These are phyloP conservation scores for Ophiosphaerella narmari DNA, from an alignment of 2,329 filamentous ascomycete genomes.

Conservation along the genomic window DNA sequence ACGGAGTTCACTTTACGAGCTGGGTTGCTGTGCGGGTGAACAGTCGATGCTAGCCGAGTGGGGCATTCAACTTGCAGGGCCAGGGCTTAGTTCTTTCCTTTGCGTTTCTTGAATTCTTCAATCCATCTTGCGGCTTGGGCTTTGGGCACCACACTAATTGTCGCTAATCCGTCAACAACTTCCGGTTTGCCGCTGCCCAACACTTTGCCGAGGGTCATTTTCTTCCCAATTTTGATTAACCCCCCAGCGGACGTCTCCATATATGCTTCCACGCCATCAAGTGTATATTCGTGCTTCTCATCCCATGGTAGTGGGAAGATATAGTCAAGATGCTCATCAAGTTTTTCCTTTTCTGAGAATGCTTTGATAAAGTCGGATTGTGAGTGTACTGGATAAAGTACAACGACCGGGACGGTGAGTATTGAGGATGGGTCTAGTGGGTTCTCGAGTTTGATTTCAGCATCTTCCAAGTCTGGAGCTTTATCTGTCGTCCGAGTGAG, in stretches of 20 bases:
- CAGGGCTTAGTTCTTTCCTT: constrained; percentile 14
- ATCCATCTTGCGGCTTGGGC: constrained; percentile 75
- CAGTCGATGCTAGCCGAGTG: too few species aligned
- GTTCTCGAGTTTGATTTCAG: constrained; percentile 70
- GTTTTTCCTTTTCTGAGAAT: constrained; percentile 75
- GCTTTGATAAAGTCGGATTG: constrained; percentile 91
- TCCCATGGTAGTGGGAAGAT: constrained; percentile 93
- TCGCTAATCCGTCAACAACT: constrained; percentile 83
- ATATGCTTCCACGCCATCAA: constrained; percentile 77
- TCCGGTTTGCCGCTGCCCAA: constrained; percentile 78
- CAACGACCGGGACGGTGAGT: constrained; percentile 75
- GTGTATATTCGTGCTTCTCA: constrained; percentile 65
- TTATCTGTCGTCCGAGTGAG: constrained; percentile 67
- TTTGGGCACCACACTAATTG: constrained; percentile 80
- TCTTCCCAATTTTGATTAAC: constrained; percentile 87
- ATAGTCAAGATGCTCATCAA: constrained; percentile 80
- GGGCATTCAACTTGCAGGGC: too few species aligned
- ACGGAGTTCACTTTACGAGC: not conserved
- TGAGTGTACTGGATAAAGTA: constrained; percentile 81
- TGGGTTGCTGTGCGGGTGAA: not conserved
- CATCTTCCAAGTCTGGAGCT: constrained; percentile 88
- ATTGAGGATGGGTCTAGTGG: constrained; percentile 72
- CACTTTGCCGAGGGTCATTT: constrained; percentile 75
- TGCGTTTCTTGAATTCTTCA: constrained; percentile 79
- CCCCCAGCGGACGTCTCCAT: constrained; percentile 82